These are phyloP conservation scores for Prunus salicina DNA, from an alignment of 306 rosid species.

Conservation along the genomic window DNA sequence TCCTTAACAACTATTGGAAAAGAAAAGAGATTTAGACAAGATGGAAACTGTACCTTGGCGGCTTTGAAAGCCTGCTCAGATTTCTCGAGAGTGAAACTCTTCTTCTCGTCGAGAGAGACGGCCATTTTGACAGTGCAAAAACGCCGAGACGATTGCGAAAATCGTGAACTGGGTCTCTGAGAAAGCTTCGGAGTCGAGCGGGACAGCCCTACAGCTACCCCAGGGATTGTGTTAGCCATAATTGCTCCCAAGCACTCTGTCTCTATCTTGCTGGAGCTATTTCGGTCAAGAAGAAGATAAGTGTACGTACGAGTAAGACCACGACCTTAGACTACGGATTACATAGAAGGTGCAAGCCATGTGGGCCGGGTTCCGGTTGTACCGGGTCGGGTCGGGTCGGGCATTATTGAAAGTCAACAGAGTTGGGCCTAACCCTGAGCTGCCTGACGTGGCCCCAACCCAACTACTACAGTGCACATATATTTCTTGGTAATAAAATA, in stretches of 20 bases:
- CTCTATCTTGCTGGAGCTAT: not conserved
- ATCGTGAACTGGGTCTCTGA: slow-evolving; percentile 19
- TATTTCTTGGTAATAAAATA: too few relatives aligned
- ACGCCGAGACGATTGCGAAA: slow-evolving; percentile 26
- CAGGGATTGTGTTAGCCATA: slow-evolving; percentile 49
- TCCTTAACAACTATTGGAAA: not conserved
- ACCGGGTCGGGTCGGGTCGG: not conserved
- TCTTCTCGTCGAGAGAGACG: slow-evolving; percentile 65
- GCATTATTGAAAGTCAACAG: not conserved
- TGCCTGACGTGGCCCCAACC: not conserved
- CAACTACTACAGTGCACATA: not conserved
- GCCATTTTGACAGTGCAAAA: slow-evolving; percentile 53
- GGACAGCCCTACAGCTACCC: slow-evolving; percentile 41
- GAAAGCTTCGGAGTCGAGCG: slow-evolving; percentile 32
- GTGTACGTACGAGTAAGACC: not conserved
- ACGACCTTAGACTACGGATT: not conserved
- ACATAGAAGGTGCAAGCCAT: not conserved
- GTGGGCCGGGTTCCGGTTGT: not conserved
- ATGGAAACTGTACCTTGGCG: slow-evolving; percentile 56
- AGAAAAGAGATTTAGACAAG: not conserved
- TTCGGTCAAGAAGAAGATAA: slow-evolving; percentile 7
- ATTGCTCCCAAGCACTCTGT: not conserved
- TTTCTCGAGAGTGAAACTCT: slow-evolving; percentile 63
- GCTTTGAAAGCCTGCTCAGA: slow-evolving; percentile 87
- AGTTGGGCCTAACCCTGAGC: not conserved